Base-by-base conservation (phyloP, 306 rosid genomes). In the Sicyos edulis region DNA sequence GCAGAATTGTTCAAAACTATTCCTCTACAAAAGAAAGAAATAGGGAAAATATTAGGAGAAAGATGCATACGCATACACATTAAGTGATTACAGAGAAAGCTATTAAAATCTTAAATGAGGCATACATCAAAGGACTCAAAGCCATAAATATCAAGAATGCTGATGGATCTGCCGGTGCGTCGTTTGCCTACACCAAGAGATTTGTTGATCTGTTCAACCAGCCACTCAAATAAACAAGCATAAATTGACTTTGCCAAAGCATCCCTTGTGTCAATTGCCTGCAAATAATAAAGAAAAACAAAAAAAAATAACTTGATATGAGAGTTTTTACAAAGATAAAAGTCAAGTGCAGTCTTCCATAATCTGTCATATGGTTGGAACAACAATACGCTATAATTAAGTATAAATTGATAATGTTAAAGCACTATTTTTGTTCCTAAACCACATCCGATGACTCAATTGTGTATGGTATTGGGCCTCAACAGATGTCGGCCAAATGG, bases 101-200 rank as follows among this genome's bases (percentile, higher is more conserved):
- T 26, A 21, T n/a, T 50, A 56, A 67, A 57, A 63, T 64, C 49
- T 70, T 78, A 73, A 75, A 54, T 70, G 72, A 80, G 76, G 69
- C 89, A 8, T 89, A 93, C 99, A 75, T 93, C 92, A 88, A 93
- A 91, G 75, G 99, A 93, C 82, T 93, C 99, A 83, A 93, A 93
- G 75, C 99, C 99, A 81, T 93, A 93, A 71, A 93, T 93, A 83
- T 93, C 99, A 24, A 93, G 96, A 86, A 93, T 93, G 80, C 99
- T 89, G 78, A 93, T 93, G 37, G 99, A 91, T 93, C 97, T 93
- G 80, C 99, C 96, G 3, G 97, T 93, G 74, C 91, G 86, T 40
- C 99, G 86, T 82, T 93, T 93, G 76, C 99, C 99, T 76, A 89
- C 99, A 32, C 90, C 95, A 78, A 93, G 99, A 53, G 99, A 93